Conservation (phyloP, 768 basidiomycete genomes). For the Scleroderma citrinum region DNA sequence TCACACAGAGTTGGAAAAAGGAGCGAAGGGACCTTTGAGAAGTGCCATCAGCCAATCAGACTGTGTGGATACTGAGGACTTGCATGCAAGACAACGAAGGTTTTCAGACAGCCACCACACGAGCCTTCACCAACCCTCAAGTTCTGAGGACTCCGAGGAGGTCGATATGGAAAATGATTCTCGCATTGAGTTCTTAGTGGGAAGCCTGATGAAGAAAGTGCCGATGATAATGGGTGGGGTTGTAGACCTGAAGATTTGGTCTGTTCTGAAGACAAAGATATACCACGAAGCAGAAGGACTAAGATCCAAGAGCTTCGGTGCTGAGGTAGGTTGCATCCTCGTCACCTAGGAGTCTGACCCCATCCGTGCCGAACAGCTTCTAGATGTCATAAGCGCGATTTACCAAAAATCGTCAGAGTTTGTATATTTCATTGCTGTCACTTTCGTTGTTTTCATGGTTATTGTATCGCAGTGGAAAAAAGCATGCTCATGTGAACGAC, state of each 20-base stretch:
- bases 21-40: not conserved
- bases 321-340: not conserved
- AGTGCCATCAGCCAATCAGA: no score
- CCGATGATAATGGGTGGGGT: not conserved
- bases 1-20: not conserved
- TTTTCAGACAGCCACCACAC: no score
- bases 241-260: not conserved
- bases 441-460: not conserved
- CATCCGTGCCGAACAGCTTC: not conserved
- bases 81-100: no score
- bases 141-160: not conserved
- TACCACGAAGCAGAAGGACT: not conserved
- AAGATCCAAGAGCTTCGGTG: not conserved
- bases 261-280: not conserved
- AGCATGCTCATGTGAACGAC: not conserved
- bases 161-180: not conserved
- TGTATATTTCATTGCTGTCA: not conserved
- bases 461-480: not conserved
- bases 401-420: not conserved
- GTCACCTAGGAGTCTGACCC: not conserved
- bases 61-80: not conserved
- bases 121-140: not conserved
- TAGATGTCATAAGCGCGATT: not conserved
- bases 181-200: not conserved
- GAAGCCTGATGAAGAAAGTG: not conserved